Evolutionary conservation across 2,329 filamentous ascomycete species (phyloP).

Genomic region (Colletotrichum zoysiae): DNA sequence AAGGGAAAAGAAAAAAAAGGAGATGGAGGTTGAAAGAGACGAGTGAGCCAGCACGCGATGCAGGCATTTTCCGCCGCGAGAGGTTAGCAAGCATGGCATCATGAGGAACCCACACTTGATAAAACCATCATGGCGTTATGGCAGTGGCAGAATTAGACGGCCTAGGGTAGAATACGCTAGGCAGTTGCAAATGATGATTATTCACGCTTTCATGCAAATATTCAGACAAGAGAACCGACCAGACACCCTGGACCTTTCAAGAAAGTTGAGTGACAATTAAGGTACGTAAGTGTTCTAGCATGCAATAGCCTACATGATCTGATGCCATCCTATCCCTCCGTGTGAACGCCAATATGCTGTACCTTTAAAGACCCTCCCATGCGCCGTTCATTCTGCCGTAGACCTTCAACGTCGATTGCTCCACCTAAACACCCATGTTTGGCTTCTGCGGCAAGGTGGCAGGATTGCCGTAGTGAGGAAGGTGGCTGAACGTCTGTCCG

Average conservation of each 20-base stretch:
- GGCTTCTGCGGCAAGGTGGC: slow-evolving; percentile 72
- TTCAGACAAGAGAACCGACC: slow-evolving; percentile 9
- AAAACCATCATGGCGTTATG: slow-evolving; percentile 44
- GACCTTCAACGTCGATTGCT: slow-evolving; percentile 36
- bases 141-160: slow-evolving; percentile 44
- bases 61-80: slow-evolving; percentile 37
- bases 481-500: slow-evolving; percentile 62
- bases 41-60: slow-evolving; percentile 30
- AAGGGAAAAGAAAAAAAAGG: background rate
- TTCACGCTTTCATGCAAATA: slow-evolving; percentile 41
- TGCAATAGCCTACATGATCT: slow-evolving; percentile 40
- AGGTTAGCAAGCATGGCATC: slow-evolving; percentile 42
- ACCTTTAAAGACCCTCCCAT: slow-evolving; percentile 29
- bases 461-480: slow-evolving; percentile 71
- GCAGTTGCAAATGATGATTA: slow-evolving; percentile 42
- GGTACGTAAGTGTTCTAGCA: slow-evolving; percentile 41
- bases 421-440: slow-evolving; percentile 52
- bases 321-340: slow-evolving; percentile 40
- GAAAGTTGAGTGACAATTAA: slow-evolving; percentile 40
- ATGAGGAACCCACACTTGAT: slow-evolving; percentile 41
- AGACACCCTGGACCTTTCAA: slow-evolving; percentile 2
- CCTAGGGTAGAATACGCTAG: slow-evolving; percentile 41
- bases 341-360: slow-evolving; percentile 41
- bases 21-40: slow-evolving; percentile 27
- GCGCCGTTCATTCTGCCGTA: slow-evolving; percentile 39